Evolutionary conservation across 768 basidiomycete species (phyloP).

Genomic region (Chiua virens): DNA sequence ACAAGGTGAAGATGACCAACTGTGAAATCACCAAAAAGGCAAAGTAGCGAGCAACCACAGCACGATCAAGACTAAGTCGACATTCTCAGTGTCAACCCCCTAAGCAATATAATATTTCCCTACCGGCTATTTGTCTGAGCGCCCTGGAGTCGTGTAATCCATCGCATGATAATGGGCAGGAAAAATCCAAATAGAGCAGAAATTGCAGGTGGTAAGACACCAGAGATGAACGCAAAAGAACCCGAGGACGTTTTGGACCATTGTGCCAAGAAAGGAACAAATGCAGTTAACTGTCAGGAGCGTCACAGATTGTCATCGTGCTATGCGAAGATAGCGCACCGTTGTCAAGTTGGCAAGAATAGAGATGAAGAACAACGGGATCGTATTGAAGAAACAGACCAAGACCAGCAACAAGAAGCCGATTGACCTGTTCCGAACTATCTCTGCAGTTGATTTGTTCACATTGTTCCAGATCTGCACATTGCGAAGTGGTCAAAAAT

Average conservation of each 20-base stretch:
- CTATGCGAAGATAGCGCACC: slow-evolving; percentile 40
- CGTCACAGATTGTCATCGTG: background rate
- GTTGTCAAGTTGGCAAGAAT: slow-evolving; percentile 87
- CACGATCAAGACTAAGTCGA: slow-evolving; percentile 75
- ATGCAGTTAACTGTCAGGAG: slow-evolving; percentile 40
- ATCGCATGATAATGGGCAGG: slow-evolving; percentile 89
- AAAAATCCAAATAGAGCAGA: slow-evolving; percentile 88
- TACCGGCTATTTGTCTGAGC: slow-evolving; percentile 35
- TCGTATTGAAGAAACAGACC: slow-evolving; percentile 93
- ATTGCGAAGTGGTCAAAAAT: background rate
- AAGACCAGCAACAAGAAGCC: slow-evolving; percentile 78
- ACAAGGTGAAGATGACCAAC: slow-evolving; percentile 89
- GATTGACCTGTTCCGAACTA: slow-evolving; percentile 62
- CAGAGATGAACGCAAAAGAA: slow-evolving; percentile 83
- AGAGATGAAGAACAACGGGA: slow-evolving; percentile 89
- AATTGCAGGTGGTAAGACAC: slow-evolving; percentile 89
- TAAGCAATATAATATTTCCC: background rate
- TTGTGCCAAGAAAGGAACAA: slow-evolving; percentile 68
- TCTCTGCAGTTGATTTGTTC: slow-evolving; percentile 64
- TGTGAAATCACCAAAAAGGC: slow-evolving; percentile 93
- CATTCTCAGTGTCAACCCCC: too few relatives aligned
- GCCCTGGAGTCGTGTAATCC: slow-evolving; percentile 71
- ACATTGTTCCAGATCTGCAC: slow-evolving; percentile 88
- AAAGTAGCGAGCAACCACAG: slow-evolving; percentile 90
- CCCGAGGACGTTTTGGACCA: slow-evolving; percentile 66